Evolutionary conservation across 1,139 yeast species (phyloP).

Genomic region (Geotrichum klebahnii): DNA sequence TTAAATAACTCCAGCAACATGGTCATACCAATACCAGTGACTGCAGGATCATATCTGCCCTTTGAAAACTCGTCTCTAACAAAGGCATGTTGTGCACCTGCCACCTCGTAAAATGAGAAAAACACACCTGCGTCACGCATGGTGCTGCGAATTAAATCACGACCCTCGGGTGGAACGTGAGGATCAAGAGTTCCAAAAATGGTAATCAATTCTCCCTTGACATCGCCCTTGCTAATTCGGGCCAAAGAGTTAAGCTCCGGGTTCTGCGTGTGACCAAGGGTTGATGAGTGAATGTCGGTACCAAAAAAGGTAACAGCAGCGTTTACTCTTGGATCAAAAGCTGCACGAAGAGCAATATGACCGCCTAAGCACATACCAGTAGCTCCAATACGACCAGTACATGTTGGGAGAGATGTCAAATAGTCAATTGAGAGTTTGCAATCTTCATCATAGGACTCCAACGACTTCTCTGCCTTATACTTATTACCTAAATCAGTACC

Average conservation of each 20-base stretch:
- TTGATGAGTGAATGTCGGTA: slow-evolving; percentile 68
- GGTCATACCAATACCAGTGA: slow-evolving; percentile 62
- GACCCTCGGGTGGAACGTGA: slow-evolving; percentile 75
- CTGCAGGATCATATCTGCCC: slow-evolving; percentile 75
- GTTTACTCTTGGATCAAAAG: slow-evolving; percentile 58
- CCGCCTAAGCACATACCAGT: slow-evolving; percentile 90
- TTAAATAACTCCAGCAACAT: slow-evolving; percentile 68
- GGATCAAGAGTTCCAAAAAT: slow-evolving; percentile 77
- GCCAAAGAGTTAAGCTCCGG: slow-evolving; percentile 52
- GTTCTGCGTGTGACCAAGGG: slow-evolving; percentile 61
- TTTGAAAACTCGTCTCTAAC: slow-evolving; percentile 74
- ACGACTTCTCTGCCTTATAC: slow-evolving; percentile 62
- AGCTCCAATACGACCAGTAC: slow-evolving; percentile 72
- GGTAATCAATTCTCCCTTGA: slow-evolving; percentile 55
- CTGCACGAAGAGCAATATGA: slow-evolving; percentile 71
- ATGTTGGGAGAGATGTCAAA: slow-evolving; percentile 53
- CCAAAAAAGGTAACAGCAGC: slow-evolving; percentile 78
- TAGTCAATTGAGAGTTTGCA: slow-evolving; percentile 61
- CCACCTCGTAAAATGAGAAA: slow-evolving; percentile 67
- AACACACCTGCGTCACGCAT: slow-evolving; percentile 57
- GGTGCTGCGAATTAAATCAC: slow-evolving; percentile 65
- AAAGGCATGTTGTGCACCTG: slow-evolving; percentile 81
- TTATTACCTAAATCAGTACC: slow-evolving; percentile 75
- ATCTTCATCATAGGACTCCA: slow-evolving; percentile 75
- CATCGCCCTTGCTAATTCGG: slow-evolving; percentile 47